phyloP scores from a whole-genome alignment of 2,329 filamentous ascomycete species.

The Diaporthe sp. region DNA sequence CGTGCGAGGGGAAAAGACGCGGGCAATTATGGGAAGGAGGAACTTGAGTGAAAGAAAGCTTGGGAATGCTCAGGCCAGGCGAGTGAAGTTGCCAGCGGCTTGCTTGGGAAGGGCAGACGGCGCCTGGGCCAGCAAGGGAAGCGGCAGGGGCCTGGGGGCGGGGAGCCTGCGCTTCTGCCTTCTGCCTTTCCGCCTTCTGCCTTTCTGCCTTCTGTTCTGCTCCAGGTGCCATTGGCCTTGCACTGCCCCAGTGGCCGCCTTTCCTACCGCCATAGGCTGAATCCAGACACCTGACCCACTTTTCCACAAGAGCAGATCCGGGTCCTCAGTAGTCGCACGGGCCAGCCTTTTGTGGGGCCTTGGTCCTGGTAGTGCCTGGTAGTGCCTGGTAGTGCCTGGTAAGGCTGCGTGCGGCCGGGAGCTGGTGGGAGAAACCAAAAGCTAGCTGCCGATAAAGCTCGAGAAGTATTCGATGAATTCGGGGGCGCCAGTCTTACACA shows the following conservation, averaged over 20 bases:
- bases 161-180: not conserved
- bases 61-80: slow-evolving; percentile 28
- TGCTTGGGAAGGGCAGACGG: not conserved
- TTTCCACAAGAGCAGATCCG: slow-evolving; percentile 23
- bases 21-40: slow-evolving; percentile 27
- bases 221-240: slow-evolving; percentile 26
- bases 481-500: not conserved
- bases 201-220: not conserved
- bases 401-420: not conserved
- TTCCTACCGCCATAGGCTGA: not conserved
- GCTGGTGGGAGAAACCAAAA: not conserved
- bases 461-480: not conserved
- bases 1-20: slow-evolving; percentile 29
- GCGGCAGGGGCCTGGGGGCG: slow-evolving; percentile 3
- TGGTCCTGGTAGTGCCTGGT: slow-evolving; percentile 7
- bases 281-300: not conserved
- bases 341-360: slow-evolving; percentile 20
- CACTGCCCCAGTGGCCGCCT: slow-evolving; percentile 35
- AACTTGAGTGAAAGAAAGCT: slow-evolving; percentile 33
- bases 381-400: slow-evolving; percentile 11
- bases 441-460: not conserved
- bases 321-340: slow-evolving; percentile 15
- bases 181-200: too few relatives aligned
- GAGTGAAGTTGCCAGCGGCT: slow-evolving; percentile 39
- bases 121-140: slow-evolving; percentile 5